Conservation (phyloP, 805 yeast genomes). For the Suhomyces kilbournensis region DNA sequence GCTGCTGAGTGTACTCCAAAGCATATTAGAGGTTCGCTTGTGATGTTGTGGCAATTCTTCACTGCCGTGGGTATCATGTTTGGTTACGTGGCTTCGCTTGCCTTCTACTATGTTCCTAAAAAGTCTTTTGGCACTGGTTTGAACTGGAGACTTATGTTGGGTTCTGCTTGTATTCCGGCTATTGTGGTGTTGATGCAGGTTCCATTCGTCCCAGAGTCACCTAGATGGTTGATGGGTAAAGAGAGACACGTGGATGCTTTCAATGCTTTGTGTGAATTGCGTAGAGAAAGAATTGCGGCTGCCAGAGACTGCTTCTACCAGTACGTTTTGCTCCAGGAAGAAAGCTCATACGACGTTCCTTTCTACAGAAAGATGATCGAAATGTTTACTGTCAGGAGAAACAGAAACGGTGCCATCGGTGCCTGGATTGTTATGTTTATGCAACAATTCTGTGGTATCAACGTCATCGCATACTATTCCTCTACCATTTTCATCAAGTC, state of each 20-base stretch:
- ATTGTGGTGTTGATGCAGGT: slow-evolving; percentile 50
- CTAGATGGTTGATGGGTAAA: slow-evolving; percentile 64
- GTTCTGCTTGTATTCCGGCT: slow-evolving; percentile 57
- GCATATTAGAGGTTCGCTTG: slow-evolving; percentile 58
- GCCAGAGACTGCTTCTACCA: slow-evolving; percentile 66
- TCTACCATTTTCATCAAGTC: slow-evolving; percentile 71
- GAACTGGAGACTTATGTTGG: slow-evolving; percentile 66
- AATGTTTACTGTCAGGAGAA: slow-evolving; percentile 70
- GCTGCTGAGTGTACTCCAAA: slow-evolving; percentile 63
- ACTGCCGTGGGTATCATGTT: slow-evolving; percentile 73
- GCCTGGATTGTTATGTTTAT: slow-evolving; percentile 81
- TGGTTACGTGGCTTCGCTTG: slow-evolving; percentile 59
- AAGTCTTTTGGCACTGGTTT: slow-evolving; percentile 44
- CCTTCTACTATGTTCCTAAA: slow-evolving; percentile 52
- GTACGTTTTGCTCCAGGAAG: slow-evolving; percentile 57
- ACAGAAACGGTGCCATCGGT: slow-evolving; percentile 78
- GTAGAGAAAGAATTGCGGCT: slow-evolving; percentile 50
- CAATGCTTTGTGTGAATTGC: slow-evolving; percentile 44
- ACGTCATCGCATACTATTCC: slow-evolving; percentile 83
- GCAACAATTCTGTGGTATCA: slow-evolving; percentile 91
- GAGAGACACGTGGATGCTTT: slow-evolving; percentile 49
- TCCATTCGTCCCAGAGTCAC: slow-evolving; percentile 63
- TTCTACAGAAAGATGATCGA: slow-evolving; percentile 48
- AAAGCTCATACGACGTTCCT: slow-evolving; percentile 47
- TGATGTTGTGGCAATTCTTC: slow-evolving; percentile 72